These are phyloP conservation scores for Xerocomus brunneocitrinus DNA, from an alignment of 768 basidiomycete genomes.

Conservation along the genomic window DNA sequence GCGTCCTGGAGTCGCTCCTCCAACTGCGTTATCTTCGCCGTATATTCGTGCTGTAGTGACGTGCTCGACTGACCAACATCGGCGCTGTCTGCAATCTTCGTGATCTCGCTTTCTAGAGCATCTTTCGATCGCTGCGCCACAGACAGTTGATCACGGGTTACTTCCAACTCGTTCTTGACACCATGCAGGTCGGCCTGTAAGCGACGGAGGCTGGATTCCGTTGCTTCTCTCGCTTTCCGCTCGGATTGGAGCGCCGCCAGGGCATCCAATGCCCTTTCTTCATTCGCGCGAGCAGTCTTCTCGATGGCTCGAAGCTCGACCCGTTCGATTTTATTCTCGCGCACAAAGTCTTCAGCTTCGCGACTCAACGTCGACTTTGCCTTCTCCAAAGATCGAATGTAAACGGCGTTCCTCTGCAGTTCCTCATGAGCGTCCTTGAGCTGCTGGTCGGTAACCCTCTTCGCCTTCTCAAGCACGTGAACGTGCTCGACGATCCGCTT, in stretches of 20 bases:
- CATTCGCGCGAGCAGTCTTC: constrained; percentile 58
- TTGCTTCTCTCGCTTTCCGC: constrained; percentile 56
- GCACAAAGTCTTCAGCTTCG: constrained; percentile 78
- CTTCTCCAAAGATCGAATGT: constrained; percentile 86
- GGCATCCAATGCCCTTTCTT: constrained; percentile 55
- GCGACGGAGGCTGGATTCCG: constrained; percentile 57
- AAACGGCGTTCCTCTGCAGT: constrained; percentile 63
- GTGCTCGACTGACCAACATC: constrained; percentile 51
- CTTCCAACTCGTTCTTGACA: constrained; percentile 50
- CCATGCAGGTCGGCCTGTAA: constrained; percentile 59
- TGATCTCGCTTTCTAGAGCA: constrained; percentile 61
- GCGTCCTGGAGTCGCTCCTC: constrained; percentile 59
- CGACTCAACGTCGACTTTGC: constrained; percentile 65
- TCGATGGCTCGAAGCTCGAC: constrained; percentile 63
- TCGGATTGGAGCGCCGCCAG: constrained; percentile 63
- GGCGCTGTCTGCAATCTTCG: constrained; percentile 58
- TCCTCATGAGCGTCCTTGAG: constrained; percentile 78
- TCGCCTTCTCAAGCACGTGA: constrained; percentile 93
- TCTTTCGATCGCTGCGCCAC: constrained; percentile 58
- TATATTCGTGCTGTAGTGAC: constrained; percentile 61
- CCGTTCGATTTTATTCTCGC: constrained; percentile 70
- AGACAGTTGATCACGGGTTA: constrained; percentile 49
- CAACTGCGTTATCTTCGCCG: constrained; percentile 55
- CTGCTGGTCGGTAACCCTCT: constrained; percentile 89
- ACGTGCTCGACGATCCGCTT: constrained; percentile 99